Evolutionary conservation across 495 filamentous ascomycete species (phyloP), one percentile per base, ranked within the genome.

Genomic region (Penicillium chermesinum): DNA sequence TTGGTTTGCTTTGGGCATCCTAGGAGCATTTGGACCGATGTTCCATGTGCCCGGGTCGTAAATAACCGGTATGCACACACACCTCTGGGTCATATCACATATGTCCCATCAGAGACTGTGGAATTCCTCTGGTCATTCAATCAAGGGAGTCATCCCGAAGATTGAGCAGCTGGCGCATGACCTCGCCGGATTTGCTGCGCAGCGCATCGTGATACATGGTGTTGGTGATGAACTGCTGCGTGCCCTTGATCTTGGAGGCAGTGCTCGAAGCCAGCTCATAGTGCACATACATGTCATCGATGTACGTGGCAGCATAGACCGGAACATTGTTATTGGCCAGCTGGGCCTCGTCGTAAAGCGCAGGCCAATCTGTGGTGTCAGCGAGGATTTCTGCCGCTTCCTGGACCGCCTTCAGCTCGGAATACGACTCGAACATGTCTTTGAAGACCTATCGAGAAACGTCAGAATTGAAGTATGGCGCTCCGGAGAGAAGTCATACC

Each of bases 221-320:
- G 61, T 95, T 96, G 48, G 90, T 95, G 57, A 93, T 80, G 52
- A 83, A 88, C 36, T 84, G 83, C 69, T 90, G 89, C 54, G 79
- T 84, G 0, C 83, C 84, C 61, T 79, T 82, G 61, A 97, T 87
- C 67, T 81, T 80, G 21, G 69, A 63, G 10, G 87, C 89, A 19
- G 91, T 93, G 52, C 82, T 83, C 46, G 79, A 69, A 0, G 86
- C 79, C 8, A 89, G 63, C 18, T 83, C 83, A 52, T 77, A 87
- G 52, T 91, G 83, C 22, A 97, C 91, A 55, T 95, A 96, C 90
- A 97, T 96, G 64, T 97, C 91, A 46, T 96, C 87, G 1, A 88
- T 58, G 48, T 83, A 97, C n/a, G 77, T 83, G 0, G 87, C 87
- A 5, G 88, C 84, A 54, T 94, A 96, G 0, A 96, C 86, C 0